These are phyloP conservation scores for Neurospora sp. DNA, from an alignment of 495 filamentous ascomycete genomes.

Conservation along the genomic window DNA sequence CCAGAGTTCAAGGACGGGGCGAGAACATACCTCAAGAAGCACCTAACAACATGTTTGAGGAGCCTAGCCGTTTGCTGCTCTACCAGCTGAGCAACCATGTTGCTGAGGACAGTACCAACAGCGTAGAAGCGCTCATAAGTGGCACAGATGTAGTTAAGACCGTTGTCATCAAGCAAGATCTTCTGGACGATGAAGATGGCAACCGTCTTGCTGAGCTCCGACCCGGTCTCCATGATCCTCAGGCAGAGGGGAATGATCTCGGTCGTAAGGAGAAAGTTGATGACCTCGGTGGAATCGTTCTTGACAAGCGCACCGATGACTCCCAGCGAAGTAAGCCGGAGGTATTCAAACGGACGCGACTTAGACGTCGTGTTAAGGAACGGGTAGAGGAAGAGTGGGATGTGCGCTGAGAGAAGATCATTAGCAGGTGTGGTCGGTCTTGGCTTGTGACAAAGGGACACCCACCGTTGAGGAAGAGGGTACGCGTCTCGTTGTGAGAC, in stretches of 20 bases:
- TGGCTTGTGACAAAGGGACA: neutral
- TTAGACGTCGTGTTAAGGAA: slow-evolving; percentile 99
- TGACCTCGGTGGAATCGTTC: slow-evolving; percentile 97
- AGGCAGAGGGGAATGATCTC: slow-evolving; percentile 98
- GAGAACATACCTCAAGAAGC: slow-evolving; percentile 73
- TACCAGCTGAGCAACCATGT: slow-evolving; percentile 95
- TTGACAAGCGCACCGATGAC: slow-evolving; percentile 97
- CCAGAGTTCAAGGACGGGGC: neutral
- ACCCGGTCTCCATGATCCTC: slow-evolving; percentile 98
- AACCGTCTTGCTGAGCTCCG: slow-evolving; percentile 96
- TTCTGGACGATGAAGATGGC: slow-evolving; percentile 99
- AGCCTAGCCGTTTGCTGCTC: slow-evolving; percentile 95
- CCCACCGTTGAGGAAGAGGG: slow-evolving; percentile 82
- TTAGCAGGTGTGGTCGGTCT: slow-evolving; percentile 8
- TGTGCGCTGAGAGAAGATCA: slow-evolving; percentile 59
- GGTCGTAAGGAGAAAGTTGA: slow-evolving; percentile 97
- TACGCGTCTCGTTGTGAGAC: slow-evolving; percentile 92
- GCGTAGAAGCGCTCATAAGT: slow-evolving; percentile 99
- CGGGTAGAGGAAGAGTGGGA: slow-evolving; percentile 94
- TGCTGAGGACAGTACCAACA: slow-evolving; percentile 93
- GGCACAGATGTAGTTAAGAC: slow-evolving; percentile 96
- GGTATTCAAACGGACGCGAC: slow-evolving; percentile 94
- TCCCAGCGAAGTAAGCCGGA: slow-evolving; percentile 93
- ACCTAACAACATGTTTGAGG: slow-evolving; percentile 95
- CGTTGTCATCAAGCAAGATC: slow-evolving; percentile 92